Evolutionary conservation across 78 protist species (phyloP).

Genomic region (Anaeramoeba flamelloides): DNA sequence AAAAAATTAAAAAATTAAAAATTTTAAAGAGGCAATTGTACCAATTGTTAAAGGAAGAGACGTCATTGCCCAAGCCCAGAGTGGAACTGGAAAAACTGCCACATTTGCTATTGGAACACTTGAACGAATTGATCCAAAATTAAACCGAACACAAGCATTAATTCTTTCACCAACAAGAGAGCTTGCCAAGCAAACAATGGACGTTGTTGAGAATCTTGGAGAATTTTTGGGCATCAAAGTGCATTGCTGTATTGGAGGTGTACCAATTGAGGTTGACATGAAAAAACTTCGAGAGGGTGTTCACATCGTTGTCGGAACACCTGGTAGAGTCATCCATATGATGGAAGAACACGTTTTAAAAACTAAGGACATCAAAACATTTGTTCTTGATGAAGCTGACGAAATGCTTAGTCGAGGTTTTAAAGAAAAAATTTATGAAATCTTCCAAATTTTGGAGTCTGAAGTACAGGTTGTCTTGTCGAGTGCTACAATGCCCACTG

Average conservation of each 20-base stretch:
- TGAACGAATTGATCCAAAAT: constrained; percentile 20
- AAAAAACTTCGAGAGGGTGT: constrained; percentile 46
- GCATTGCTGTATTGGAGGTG: constrained; percentile 94
- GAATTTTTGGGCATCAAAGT: constrained; percentile 58
- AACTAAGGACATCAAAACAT: constrained; percentile 42
- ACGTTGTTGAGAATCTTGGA: constrained; percentile 83
- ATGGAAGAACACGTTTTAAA: constrained; percentile 53
- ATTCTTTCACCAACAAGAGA: constrained; percentile 97
- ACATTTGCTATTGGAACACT: constrained; percentile 59
- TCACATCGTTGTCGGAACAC: constrained; percentile 97
- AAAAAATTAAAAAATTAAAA: no score
- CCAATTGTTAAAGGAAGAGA: no score
- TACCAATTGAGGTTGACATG: constrained; percentile 73
- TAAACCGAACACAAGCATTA: constrained; percentile 5
- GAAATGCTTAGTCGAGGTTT: constrained; percentile 98
- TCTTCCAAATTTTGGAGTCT: constrained; percentile 73
- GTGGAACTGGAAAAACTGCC: constrained; percentile 88
- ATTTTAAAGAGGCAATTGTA: no score
- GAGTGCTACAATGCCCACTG: constrained; percentile 93
- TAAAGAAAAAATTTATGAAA: constrained; percentile 94
- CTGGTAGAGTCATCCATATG: constrained; percentile 98
- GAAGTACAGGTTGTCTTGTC: constrained; percentile 82
- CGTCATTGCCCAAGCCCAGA: constrained; percentile 93
- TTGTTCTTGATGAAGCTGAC: constrained; percentile 98
- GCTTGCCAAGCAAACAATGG: constrained; percentile 89